Percentiles rank a stretch among this genome's conserved stretches.
phyloP scores from a whole-genome alignment of 148 eudicot species.

The Persicaria maculosa region DNA sequence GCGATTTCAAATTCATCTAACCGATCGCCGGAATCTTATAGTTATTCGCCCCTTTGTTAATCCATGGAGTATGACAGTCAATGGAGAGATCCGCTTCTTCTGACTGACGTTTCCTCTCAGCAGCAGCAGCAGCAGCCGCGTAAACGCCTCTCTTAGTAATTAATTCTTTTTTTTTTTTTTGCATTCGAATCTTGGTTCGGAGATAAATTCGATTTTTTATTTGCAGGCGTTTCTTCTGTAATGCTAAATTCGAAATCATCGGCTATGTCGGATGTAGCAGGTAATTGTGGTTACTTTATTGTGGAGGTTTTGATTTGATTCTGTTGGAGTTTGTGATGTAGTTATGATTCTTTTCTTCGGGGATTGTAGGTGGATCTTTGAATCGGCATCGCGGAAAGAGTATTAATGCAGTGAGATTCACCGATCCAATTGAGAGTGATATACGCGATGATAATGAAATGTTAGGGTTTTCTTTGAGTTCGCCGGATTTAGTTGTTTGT shows the following conservation, averaged over 20 bases:
- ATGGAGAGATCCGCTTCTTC: conserved; percentile 84
- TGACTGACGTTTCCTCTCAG: conserved; percentile 63
- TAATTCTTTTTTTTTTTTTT: background rate
- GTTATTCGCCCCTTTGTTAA: conserved; percentile 5
- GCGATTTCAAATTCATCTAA: conserved; percentile 3
- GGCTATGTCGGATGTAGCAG: conserved; percentile 6
- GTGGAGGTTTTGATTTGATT: background rate
- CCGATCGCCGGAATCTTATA: background rate
- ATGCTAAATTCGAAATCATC: background rate
- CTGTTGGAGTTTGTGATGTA: background rate
- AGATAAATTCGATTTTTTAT: background rate
- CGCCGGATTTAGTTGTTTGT: conserved; percentile 73
- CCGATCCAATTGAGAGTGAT: conserved; percentile 7
- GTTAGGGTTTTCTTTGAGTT: conserved; percentile 49
- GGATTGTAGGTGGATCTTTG: conserved; percentile 4
- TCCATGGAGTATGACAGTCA: conserved; percentile 44
- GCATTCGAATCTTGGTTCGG: background rate
- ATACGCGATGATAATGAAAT: conserved; percentile 1
- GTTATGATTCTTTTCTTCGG: background rate
- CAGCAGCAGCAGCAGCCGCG: conserved; percentile 14
- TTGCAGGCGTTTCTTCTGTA: conserved; percentile 13
- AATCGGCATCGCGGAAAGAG: conserved; percentile 3
- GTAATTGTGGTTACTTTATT: conserved; percentile 1
- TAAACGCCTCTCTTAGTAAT: conserved; percentile 3
- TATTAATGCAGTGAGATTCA: background rate